Percentiles rank a stretch among this genome's conserved stretches.
phyloP scores from a whole-genome alignment of 495 filamentous ascomycete species.

The Annulohypoxylon nitens region DNA sequence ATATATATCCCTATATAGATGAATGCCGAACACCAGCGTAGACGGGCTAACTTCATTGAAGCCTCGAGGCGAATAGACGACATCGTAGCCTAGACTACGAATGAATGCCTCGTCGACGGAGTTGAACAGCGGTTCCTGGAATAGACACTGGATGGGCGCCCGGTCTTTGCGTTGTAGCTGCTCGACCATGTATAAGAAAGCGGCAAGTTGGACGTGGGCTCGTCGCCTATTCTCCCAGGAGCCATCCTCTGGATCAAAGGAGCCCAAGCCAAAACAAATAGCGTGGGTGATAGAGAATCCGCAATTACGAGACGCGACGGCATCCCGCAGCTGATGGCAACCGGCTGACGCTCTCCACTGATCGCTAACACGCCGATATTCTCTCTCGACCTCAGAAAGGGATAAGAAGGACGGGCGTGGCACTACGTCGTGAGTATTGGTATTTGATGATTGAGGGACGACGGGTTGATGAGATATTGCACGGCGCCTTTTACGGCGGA shows the following conservation, averaged over 20 bases:
- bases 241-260: conserved; percentile 58
- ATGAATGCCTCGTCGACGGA: conserved; percentile 71
- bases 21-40: conserved; percentile 69
- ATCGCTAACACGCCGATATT: conserved; percentile 35
- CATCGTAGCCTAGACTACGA: conserved; percentile 61
- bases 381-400: conserved; percentile 35
- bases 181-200: conserved; percentile 67
- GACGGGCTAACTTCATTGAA: conserved; percentile 65
- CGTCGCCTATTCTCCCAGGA: conserved; percentile 49
- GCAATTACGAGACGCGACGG: conserved; percentile 25
- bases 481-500: conserved; percentile 33
- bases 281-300: conserved; percentile 49
- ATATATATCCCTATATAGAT: conserved; percentile 67
- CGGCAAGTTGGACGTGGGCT: conserved; percentile 70
- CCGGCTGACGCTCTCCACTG: conserved; percentile 44
- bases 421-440: background rate
- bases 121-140: conserved; percentile 82
- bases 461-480: background rate
- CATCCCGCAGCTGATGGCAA: conserved; percentile 28
- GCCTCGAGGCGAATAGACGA: conserved; percentile 68
- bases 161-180: conserved; percentile 46
- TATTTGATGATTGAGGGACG: background rate
- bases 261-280: conserved; percentile 61
- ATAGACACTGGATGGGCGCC: conserved; percentile 59
- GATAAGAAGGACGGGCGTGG: conserved; percentile 35